Evolutionary conservation across 257 asterid genomes (phyloP).

Genomic region (Primulina eburnea): DNA sequence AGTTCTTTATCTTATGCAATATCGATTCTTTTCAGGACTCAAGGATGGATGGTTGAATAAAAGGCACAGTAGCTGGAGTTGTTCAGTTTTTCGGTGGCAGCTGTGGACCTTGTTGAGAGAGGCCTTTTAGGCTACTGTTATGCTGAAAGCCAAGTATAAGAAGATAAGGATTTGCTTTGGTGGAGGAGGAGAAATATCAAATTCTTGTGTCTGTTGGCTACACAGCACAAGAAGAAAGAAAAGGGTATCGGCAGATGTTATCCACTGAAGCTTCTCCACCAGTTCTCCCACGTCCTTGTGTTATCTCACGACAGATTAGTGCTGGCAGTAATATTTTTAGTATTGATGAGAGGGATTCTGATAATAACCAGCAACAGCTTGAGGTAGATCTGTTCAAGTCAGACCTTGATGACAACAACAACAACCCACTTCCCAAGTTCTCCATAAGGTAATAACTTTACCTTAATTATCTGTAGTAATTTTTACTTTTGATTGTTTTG

Average conservation of each 20-base stretch:
- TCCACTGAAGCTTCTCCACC: conserved; percentile 88
- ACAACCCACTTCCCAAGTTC: conserved; percentile 56
- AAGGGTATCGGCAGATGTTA: conserved; percentile 85
- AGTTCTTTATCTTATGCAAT: conserved; percentile 33
- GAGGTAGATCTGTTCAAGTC: conserved; percentile 68
- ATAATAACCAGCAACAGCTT: conserved; percentile 35
- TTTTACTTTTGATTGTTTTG: conserved; percentile 18
- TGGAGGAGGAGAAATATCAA: conserved; percentile 25
- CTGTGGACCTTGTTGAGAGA: conserved; percentile 26
- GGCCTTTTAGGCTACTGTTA: conserved; percentile 55
- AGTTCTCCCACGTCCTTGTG: conserved; percentile 56
- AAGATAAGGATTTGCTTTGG: conserved; percentile 37
- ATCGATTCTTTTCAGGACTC: conserved; percentile 35
- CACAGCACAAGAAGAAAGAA: conserved; percentile 71
- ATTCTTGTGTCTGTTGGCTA: conserved; percentile 82
- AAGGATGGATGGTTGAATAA: conserved; percentile 28
- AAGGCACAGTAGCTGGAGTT: conserved; percentile 43
- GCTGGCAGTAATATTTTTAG: conserved; percentile 17
- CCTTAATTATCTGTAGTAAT: neutral
- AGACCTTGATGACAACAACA: conserved; percentile 44
- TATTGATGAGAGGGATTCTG: conserved; percentile 50
- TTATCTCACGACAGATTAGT: conserved; percentile 53
- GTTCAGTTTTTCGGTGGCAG: conserved; percentile 29
- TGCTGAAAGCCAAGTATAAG: conserved; percentile 51
- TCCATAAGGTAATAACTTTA: conserved; percentile 67